A percentile compares a stretch with the other conserved stretches of the same genome.
phyloP scores from a whole-genome alignment of 352 stramenopile species.

The Globisporangium recalcitrans region DNA sequence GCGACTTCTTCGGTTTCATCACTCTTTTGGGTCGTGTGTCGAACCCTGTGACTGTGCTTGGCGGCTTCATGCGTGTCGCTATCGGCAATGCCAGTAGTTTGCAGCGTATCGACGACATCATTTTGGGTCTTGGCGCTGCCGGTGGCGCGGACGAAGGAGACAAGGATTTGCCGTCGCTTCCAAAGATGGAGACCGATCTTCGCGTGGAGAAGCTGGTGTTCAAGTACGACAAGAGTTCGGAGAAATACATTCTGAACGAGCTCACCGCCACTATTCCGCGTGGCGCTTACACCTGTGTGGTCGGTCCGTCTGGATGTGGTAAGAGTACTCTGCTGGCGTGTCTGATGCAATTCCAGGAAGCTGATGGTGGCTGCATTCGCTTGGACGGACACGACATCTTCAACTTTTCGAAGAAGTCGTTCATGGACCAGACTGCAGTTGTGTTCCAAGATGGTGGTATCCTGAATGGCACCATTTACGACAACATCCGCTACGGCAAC shows the following conservation, averaged over 20 bases:
- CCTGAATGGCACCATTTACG: slow-evolving; percentile 83
- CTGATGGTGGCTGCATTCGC: slow-evolving; percentile 73
- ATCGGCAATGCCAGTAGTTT: slow-evolving; percentile 85
- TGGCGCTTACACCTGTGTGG: slow-evolving; percentile 82
- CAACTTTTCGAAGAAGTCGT: slow-evolving; percentile 84
- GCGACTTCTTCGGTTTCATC: slow-evolving; percentile 84
- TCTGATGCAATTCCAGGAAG: slow-evolving; percentile 87
- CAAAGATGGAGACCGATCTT: slow-evolving; percentile 83
- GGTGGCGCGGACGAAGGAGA: slow-evolving; percentile 40
- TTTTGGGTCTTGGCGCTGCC: slow-evolving; percentile 46
- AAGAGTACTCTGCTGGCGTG: slow-evolving; percentile 86
- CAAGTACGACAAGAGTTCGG: slow-evolving; percentile 82
- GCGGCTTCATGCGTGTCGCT: slow-evolving; percentile 86
- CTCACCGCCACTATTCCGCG: slow-evolving; percentile 62
- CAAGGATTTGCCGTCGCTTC: slow-evolving; percentile 62
- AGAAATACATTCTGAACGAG: slow-evolving; percentile 82
- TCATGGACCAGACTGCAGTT: slow-evolving; percentile 83
- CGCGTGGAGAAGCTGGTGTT: slow-evolving; percentile 78
- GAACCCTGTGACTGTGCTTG: slow-evolving; percentile 75
- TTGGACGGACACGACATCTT: slow-evolving; percentile 81
- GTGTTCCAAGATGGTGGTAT: slow-evolving; percentile 87
- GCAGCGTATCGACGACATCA: slow-evolving; percentile 84
- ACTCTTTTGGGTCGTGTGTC: slow-evolving; percentile 76
- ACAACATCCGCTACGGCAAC: slow-evolving; percentile 87
- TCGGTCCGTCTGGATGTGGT: slow-evolving; percentile 78